Evolutionary conservation across 148 eudicot species (phyloP).

Genomic region (Cornus controversa): DNA sequence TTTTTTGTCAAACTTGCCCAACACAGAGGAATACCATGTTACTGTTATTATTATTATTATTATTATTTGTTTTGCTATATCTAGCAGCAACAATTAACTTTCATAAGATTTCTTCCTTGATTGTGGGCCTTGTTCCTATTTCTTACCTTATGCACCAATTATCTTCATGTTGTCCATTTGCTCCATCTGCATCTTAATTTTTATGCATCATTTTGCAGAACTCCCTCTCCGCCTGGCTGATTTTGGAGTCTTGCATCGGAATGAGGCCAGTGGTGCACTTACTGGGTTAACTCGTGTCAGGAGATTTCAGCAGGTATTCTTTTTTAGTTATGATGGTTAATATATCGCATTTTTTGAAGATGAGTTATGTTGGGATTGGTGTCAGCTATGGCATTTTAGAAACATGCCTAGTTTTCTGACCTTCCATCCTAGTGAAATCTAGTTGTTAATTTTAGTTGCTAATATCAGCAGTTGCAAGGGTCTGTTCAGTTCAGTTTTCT

Average conservation of each 20-base stretch:
- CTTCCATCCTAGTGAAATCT: neutral
- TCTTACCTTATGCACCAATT: too few relatives aligned
- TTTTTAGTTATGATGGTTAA: neutral
- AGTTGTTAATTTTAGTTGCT: neutral
- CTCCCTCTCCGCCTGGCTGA: slow-evolving; percentile 96
- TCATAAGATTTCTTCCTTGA: too few relatives aligned
- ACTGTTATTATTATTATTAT: too few relatives aligned
- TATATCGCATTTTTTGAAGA: neutral
- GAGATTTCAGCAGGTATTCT: slow-evolving; percentile 94
- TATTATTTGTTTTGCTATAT: too few relatives aligned
- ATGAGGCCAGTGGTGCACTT: slow-evolving; percentile 99
- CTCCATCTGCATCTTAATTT: neutral
- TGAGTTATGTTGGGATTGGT: neutral
- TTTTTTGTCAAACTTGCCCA: neutral
- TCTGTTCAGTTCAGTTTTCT: too few relatives aligned
- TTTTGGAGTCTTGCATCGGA: slow-evolving; percentile 95
- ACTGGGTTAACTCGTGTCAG: slow-evolving; percentile 99
- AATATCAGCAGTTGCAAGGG: neutral
- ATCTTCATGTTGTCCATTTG: neutral
- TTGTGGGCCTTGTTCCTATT: too few relatives aligned
- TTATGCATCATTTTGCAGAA: slow-evolving; percentile 48
- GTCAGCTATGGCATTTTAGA: neutral
- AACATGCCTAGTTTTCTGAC: neutral
- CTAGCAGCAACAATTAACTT: neutral
- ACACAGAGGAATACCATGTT: neutral